Percentiles rank a stretch among this genome's conserved stretches.
phyloP scores from a whole-genome alignment of 2,329 filamentous ascomycete genomes.

The Paraconiothyrium brasiliense region DNA sequence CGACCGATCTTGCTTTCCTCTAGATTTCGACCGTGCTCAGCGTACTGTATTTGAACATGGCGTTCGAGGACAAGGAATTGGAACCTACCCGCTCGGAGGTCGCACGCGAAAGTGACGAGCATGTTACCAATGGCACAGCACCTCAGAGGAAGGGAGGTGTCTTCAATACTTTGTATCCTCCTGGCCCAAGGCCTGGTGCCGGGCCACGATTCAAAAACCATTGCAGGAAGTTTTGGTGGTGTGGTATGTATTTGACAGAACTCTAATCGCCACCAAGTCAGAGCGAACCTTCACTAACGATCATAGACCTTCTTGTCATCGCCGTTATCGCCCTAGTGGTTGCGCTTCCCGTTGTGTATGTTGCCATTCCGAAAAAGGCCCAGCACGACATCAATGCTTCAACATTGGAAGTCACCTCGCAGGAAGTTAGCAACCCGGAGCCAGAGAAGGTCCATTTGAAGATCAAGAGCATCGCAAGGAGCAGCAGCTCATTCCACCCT shows the following conservation, averaged over 20 bases:
- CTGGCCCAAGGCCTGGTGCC: conserved; percentile 42
- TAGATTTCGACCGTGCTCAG: conserved; percentile 14
- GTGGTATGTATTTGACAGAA: conserved; percentile 35
- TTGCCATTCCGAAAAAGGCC: conserved; percentile 67
- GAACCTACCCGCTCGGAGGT: conserved; percentile 23
- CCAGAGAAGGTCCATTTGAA: conserved; percentile 60
- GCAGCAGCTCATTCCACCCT: conserved; percentile 62
- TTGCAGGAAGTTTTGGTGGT: conserved; percentile 51
- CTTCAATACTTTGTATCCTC: conserved; percentile 46
- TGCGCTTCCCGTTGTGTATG: conserved; percentile 67
- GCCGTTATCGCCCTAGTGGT: conserved; percentile 63
- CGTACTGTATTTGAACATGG: conserved; percentile 29
- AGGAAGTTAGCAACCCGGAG: conserved; percentile 61
- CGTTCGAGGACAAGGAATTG: conserved; percentile 27
- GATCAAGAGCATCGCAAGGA: conserved; percentile 59
- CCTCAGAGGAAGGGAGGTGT: conserved; percentile 40
- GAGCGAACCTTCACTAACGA: conserved; percentile 17
- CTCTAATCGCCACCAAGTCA: not conserved
- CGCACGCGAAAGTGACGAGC: conserved; percentile 22
- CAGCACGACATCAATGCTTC: conserved; percentile 64
- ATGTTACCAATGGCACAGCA: conserved; percentile 17
- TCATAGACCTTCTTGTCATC: conserved; percentile 58
- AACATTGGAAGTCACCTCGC: conserved; percentile 59
- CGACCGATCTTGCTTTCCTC: conserved; percentile 13
- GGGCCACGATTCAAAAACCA: conserved; percentile 47